A percentile compares a stretch with the other conserved stretches of the same genome.
These are phyloP conservation scores for Tagetes erecta DNA, from an alignment of 129 eudicot genomes.

Conservation along the genomic window DNA sequence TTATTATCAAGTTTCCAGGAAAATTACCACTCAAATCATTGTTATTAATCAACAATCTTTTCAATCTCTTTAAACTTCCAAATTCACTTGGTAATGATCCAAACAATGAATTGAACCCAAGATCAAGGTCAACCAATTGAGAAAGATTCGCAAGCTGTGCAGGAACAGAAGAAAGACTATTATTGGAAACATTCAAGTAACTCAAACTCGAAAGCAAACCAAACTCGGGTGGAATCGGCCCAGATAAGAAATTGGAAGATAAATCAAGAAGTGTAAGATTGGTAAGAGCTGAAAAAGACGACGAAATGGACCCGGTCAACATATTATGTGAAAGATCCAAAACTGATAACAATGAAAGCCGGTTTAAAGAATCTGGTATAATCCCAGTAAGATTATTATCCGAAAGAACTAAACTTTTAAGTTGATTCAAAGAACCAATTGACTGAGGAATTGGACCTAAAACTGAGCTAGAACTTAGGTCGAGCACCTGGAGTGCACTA, in stretches of 20 bases:
- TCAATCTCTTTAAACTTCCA: slow-evolving; percentile 43
- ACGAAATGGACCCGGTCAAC: slow-evolving; percentile 62
- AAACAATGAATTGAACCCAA: slow-evolving; percentile 47
- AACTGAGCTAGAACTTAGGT: slow-evolving; percentile 65
- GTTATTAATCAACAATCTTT: slow-evolving; percentile 39
- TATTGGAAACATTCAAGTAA: slow-evolving; percentile 47
- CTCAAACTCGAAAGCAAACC: slow-evolving; percentile 45
- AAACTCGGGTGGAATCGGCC: slow-evolving; percentile 50
- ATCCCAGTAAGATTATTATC: slow-evolving; percentile 55
- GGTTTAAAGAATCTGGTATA: slow-evolving; percentile 52
- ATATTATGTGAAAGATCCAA: slow-evolving; percentile 58
- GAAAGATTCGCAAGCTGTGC: slow-evolving; percentile 54
- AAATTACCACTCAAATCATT: slow-evolving; percentile 53
- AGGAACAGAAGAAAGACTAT: slow-evolving; percentile 62
- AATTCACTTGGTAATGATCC: slow-evolving; percentile 54
- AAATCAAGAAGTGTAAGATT: slow-evolving; percentile 53
- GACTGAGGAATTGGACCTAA: slow-evolving; percentile 61
- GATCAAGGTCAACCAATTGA: slow-evolving; percentile 57
- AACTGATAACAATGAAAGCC: slow-evolving; percentile 37
- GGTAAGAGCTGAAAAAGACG: slow-evolving; percentile 42
- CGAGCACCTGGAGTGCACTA: slow-evolving; percentile 60
- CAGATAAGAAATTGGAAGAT: slow-evolving; percentile 68
- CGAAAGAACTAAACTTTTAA: slow-evolving; percentile 41
- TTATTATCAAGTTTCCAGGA: slow-evolving; percentile 30
- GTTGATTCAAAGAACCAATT: slow-evolving; percentile 45